These are phyloP conservation scores for Dothistroma pini DNA, from an alignment of 2,329 filamentous ascomycete genomes.

Conservation along the genomic window DNA sequence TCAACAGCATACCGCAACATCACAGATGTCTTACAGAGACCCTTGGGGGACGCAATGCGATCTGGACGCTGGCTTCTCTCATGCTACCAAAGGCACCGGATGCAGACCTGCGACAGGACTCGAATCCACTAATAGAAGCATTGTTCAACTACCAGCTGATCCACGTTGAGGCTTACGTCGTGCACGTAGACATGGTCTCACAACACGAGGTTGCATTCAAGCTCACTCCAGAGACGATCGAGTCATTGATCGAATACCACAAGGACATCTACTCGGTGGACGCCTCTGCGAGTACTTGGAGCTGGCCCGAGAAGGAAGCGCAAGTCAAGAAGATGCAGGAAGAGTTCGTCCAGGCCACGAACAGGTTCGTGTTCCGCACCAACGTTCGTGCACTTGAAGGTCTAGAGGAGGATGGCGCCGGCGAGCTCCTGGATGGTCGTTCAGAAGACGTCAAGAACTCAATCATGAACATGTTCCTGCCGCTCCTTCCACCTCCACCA, in stretches of 20 bases:
- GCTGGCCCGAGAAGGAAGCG: constrained; percentile 94
- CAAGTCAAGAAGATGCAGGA: constrained; percentile 97
- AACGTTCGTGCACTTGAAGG: constrained; percentile 87
- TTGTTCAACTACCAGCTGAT: constrained; percentile 90
- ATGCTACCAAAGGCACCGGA: constrained; percentile 91
- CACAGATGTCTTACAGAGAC: constrained; percentile 94
- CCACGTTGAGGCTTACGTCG: constrained; percentile 94
- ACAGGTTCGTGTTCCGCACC: constrained; percentile 94
- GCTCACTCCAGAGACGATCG: constrained; percentile 91
- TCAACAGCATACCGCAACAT: constrained; percentile 96
- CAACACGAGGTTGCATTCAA: constrained; percentile 98
- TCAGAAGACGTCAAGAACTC: constrained; percentile 89
- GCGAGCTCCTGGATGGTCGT: constrained; percentile 86
- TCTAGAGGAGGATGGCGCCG: constrained; percentile 91
- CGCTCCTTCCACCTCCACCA: constrained; percentile 81
- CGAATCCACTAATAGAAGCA: constrained; percentile 78
- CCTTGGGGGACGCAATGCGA: constrained; percentile 80
- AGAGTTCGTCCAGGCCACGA: constrained; percentile 92
- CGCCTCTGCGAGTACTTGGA: constrained; percentile 81
- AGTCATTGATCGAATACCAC: constrained; percentile 89
- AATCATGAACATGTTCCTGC: constrained; percentile 78
- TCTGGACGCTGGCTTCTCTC: constrained; percentile 90
- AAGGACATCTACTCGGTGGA: constrained; percentile 92
- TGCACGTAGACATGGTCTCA: constrained; percentile 98
- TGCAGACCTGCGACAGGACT: constrained; percentile 74